A percentile compares a stretch with the other conserved stretches of the same genome.
phyloP scores from a whole-genome alignment of 345 rosid genomes.

The Eucalyptus erythrocorys region DNA sequence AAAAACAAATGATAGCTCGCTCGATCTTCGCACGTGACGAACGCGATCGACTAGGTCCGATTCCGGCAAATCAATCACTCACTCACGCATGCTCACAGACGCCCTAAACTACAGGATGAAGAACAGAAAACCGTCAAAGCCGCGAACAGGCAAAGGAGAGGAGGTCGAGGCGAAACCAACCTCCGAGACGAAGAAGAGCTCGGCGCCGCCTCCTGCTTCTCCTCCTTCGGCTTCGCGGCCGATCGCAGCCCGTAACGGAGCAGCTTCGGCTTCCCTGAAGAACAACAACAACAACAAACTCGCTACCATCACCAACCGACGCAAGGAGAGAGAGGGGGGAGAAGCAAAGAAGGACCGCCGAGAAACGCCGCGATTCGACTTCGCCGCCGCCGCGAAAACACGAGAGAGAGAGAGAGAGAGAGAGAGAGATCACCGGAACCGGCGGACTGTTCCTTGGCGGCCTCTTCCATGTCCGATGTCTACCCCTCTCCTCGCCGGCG shows the following conservation, averaged over 20 bases:
- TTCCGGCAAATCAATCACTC: neutral
- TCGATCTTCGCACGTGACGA: neutral
- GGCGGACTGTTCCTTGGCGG: conserved; percentile 25
- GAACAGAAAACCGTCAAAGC: neutral
- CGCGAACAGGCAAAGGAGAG: neutral
- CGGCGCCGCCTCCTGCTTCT: conserved; percentile 30
- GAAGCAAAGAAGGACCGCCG: neutral
- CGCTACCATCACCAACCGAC: neutral
- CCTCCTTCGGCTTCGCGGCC: conserved; percentile 45
- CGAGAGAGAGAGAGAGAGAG: neutral
- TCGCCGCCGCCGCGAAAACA: neutral
- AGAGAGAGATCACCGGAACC: conserved; percentile 25
- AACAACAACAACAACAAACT: neutral
- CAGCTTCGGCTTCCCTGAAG: conserved; percentile 43
- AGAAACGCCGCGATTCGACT: neutral
- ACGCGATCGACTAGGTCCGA: neutral
- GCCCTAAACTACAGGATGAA: neutral
- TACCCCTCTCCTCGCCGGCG: neutral
- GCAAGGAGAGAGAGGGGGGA: too few relatives aligned
- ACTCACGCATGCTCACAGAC: neutral
- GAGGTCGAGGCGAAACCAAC: neutral
- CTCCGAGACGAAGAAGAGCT: conserved; percentile 39
- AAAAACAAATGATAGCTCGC: neutral
- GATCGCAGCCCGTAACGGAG: conserved; percentile 74
- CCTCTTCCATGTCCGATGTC: conserved; percentile 20